Evolutionary conservation across 2,329 filamentous ascomycete genomes (phyloP), one percentile per base, ranked within the genome.

Genomic region (Penicillium corylophilum): DNA sequence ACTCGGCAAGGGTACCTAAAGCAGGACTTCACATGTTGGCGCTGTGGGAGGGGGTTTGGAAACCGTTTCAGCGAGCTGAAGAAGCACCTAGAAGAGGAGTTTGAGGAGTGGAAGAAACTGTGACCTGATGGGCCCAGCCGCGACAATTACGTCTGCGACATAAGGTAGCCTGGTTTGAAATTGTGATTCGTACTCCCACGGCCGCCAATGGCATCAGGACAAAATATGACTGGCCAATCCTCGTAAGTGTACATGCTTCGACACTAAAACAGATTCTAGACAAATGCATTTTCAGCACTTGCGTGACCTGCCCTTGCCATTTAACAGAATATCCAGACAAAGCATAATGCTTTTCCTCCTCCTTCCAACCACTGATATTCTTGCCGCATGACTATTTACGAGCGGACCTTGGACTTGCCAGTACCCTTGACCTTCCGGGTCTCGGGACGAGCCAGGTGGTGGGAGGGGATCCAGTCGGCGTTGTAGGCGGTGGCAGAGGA

Each of bases 401-500:
- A 60, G 55, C 70, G 70, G 57, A 50, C 66, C 67, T 72, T 72
- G 48, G 70, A 66, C 43, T 67, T 67, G 44, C 71, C 59, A 51
- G 71, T 71, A 54, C 79, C 79, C 67, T 82, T 81, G 50, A 86
- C 79, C 62, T 83, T 79, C 64, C 79, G 79, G 42, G 83, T 88
- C 62, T 88, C 81, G 33, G 93, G 92, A 64, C 89, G 87, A 79
- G 93, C 89, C 73, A 96, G 84, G 76, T 97, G 92, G 71, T 88
- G 85, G 56, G 86, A 84, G 26, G 92, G 91, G 64, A 96, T 96
- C 92, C 93, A 96, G 79, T 87, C 90, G 79, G 93, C 87, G 66
- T 96, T 92, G 74, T 92, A 95, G 55, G 81, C 81, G 77, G 89
- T 89, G 55, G 85, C 80, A 58, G 83, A 85, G 50, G 87, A 82